Conservation (phyloP, 2,329 filamentous ascomycete species). For the Phymatotrichopsis omnivora region DNA sequence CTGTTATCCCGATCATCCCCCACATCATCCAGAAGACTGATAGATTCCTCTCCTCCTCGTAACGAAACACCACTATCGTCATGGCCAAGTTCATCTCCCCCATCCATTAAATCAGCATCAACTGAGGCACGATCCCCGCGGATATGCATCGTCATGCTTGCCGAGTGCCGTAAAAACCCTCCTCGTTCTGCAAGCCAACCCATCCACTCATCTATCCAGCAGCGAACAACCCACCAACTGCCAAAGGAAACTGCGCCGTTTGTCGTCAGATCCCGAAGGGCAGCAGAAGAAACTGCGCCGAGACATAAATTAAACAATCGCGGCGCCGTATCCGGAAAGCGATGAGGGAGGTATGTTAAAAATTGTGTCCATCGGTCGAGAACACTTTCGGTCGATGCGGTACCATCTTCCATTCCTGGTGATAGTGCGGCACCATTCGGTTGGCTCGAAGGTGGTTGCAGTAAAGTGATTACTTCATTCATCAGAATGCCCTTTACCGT, state of each 20-base stretch:
- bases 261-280: constrained; percentile 72
- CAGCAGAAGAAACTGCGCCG: constrained; percentile 62
- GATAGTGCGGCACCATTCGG: constrained; percentile 35
- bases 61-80: constrained; percentile 26
- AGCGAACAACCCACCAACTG: constrained; percentile 93
- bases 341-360: constrained; percentile 54
- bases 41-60: constrained; percentile 20
- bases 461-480: constrained; percentile 52
- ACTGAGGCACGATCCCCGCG: constrained; percentile 16
- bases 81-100: constrained; percentile 24
- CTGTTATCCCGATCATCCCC: constrained; percentile 27
- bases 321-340: constrained; percentile 64
- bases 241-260: constrained; percentile 69
- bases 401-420: constrained; percentile 24
- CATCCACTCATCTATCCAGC: constrained; percentile 91
- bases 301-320: constrained; percentile 67
- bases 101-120: constrained; percentile 23
- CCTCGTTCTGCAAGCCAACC: constrained; percentile 82
- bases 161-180: constrained; percentile 59
- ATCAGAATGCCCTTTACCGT: constrained; percentile 35
- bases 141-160: constrained; percentile 10
- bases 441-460: constrained; percentile 37
- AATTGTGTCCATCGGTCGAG: constrained; percentile 71
- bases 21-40: constrained; percentile 26
- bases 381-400: constrained; percentile 49